Evolutionary conservation across 2,329 filamentous ascomycete genomes (phyloP).

Genomic region (Didymella pomorum): DNA sequence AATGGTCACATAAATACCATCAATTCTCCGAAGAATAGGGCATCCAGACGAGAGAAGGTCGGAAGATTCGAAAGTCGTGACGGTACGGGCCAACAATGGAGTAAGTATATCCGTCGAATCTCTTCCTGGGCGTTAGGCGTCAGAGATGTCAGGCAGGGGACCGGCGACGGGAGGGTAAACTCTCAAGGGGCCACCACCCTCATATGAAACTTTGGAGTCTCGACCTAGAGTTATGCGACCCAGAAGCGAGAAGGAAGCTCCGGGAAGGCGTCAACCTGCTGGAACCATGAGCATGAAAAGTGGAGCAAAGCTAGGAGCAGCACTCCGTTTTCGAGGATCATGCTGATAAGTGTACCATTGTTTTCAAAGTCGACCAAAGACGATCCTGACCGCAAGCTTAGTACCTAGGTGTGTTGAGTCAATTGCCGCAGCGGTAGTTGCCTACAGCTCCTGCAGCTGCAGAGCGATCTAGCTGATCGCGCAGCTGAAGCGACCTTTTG

Average conservation of each 20-base stretch:
- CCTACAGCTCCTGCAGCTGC: background rate
- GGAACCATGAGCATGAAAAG: constrained; percentile 8
- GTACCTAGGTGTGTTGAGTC: background rate
- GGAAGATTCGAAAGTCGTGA: constrained; percentile 4
- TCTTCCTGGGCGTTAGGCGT: constrained; percentile 9
- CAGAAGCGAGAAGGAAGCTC: constrained; percentile 12
- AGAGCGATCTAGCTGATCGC: background rate
- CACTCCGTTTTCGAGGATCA: constrained; percentile 10
- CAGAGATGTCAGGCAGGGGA: constrained; percentile 5
- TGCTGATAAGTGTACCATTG: constrained; percentile 12
- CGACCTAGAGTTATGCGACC: constrained; percentile 9
- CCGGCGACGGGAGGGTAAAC: constrained; percentile 5
- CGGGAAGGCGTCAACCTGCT: constrained; percentile 14
- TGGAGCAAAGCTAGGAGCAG: constrained; percentile 7
- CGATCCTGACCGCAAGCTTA: background rate
- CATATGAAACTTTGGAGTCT: constrained; percentile 16
- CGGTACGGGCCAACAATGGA: constrained; percentile 7
- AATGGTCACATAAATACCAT: background rate
- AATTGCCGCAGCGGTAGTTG: background rate
- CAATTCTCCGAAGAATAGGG: background rate
- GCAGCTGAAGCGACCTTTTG: background rate
- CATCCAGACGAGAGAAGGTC: constrained; percentile 4
- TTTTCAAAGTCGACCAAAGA: background rate
- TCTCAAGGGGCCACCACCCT: constrained; percentile 7
- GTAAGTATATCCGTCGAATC: constrained; percentile 18